These are phyloP conservation scores for Ogataea pini DNA, from an alignment of 805 yeast species.

Conservation along the genomic window DNA sequence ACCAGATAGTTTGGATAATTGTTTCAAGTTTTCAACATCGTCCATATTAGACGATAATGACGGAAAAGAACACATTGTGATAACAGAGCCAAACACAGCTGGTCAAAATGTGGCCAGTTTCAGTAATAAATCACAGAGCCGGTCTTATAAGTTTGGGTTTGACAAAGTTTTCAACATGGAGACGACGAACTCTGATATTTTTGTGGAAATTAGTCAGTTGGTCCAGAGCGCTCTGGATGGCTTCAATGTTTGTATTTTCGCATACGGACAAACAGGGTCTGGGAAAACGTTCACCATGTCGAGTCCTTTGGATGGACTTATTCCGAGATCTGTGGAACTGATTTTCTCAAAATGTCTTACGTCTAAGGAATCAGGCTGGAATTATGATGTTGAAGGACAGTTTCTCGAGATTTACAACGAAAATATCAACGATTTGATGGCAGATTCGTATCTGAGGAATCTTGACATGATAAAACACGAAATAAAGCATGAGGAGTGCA, in stretches of 20 bases:
- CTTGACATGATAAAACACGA: slow-evolving; percentile 49
- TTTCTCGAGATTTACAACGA: slow-evolving; percentile 92
- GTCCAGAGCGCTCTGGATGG: slow-evolving; percentile 89
- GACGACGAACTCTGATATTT: slow-evolving; percentile 61
- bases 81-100: slow-evolving; percentile 24
- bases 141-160: slow-evolving; percentile 54
- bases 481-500: slow-evolving; percentile 64
- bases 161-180: slow-evolving; percentile 71
- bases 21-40: slow-evolving; percentile 23
- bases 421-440: slow-evolving; percentile 65
- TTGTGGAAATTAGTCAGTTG: slow-evolving; percentile 82
- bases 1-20: slow-evolving; percentile 43
- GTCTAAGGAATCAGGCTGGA: slow-evolving; percentile 60
- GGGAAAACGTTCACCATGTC: slow-evolving; percentile 96
- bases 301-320: slow-evolving; percentile 68
- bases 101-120: slow-evolving; percentile 7
- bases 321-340: slow-evolving; percentile 70
- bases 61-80: slow-evolving; percentile 33
- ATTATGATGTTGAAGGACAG: slow-evolving; percentile 63
- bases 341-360: slow-evolving; percentile 59
- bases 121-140: slow-evolving; percentile 14
- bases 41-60: slow-evolving; percentile 20
- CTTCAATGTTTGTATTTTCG: slow-evolving; percentile 87
- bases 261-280: slow-evolving; percentile 96
- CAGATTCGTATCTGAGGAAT: slow-evolving; percentile 25